Evolutionary conservation across 441 rosid genomes (phyloP).

Genomic region (Jatropha podagrica): DNA sequence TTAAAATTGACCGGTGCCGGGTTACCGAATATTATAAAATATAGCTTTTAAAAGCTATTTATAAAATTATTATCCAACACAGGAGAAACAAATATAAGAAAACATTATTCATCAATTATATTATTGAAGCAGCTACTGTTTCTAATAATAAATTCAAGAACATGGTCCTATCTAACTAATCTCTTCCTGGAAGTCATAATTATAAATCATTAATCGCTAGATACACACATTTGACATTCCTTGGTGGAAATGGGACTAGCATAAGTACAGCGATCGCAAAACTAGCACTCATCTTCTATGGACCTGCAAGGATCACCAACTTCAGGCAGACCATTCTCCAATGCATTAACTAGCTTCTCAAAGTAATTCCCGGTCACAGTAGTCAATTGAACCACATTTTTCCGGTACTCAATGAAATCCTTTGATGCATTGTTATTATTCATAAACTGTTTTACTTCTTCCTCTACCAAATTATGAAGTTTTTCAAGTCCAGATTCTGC

Average conservation of each 20-base stretch:
- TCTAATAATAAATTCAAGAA: not conserved
- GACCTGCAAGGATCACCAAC: not conserved
- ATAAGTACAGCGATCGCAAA: slow-evolving; percentile 1
- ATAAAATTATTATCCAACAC: too few relatives aligned
- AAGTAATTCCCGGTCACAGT: slow-evolving; percentile 26
- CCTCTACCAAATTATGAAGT: slow-evolving; percentile 43
- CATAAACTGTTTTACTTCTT: slow-evolving; percentile 28
- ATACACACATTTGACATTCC: slow-evolving; percentile 1
- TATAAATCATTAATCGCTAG: not conserved
- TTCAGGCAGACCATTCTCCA: slow-evolving; percentile 31
- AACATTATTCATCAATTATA: not conserved
- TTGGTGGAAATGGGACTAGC: not conserved
- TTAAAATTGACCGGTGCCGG: too few relatives aligned
- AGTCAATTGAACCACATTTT: slow-evolving; percentile 31
- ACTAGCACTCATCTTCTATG: not conserved
- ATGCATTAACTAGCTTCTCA: slow-evolving; percentile 26
- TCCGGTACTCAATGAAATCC: slow-evolving; percentile 33
- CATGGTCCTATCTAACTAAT: not conserved
- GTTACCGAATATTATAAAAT: too few relatives aligned
- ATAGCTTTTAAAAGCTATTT: too few relatives aligned
- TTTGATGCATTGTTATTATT: not conserved
- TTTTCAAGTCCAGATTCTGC: slow-evolving; percentile 43
- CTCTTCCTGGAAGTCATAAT: not conserved
- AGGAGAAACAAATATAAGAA: not conserved
- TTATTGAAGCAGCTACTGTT: not conserved